Evolutionary conservation across 495 filamentous ascomycete genomes (phyloP).

Genomic region (Tuber umbilicatum): DNA sequence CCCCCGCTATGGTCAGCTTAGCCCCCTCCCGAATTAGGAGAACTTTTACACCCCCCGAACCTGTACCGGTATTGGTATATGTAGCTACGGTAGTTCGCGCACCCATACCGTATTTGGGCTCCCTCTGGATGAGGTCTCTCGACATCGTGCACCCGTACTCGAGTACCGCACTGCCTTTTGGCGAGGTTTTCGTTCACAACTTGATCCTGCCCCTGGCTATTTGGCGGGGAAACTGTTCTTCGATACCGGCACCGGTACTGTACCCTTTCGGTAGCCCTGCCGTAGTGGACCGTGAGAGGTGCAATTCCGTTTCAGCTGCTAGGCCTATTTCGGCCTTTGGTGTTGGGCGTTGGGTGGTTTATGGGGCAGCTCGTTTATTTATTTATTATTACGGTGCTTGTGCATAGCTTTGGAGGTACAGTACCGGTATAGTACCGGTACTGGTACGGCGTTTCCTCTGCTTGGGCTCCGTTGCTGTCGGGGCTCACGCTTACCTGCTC

Average conservation of each 20-base stretch:
- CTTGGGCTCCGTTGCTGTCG: background rate
- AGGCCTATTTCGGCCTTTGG: background rate
- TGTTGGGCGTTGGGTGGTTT: background rate
- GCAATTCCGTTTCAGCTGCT: background rate
- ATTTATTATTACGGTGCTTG: background rate
- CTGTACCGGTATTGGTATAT: background rate
- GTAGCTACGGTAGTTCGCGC: background rate
- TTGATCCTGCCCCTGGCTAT: background rate
- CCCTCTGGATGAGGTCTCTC: background rate
- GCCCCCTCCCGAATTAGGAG: slow-evolving; percentile 25
- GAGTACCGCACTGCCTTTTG: background rate
- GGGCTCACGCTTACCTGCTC: background rate
- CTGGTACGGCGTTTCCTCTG: slow-evolving; percentile 1
- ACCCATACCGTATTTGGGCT: background rate
- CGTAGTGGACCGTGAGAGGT: background rate
- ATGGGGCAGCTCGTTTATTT: background rate
- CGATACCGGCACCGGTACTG: no score
- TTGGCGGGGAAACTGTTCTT: background rate
- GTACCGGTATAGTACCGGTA: background rate
- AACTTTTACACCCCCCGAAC: background rate
- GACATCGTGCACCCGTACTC: background rate
- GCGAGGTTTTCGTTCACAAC: no score
- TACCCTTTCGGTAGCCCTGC: background rate
- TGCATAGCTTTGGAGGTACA: background rate
- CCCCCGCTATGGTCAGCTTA: slow-evolving; percentile 13